A percentile compares a stretch with the other conserved stretches of the same genome.
Evolutionary conservation across 345 rosid species (phyloP).

Genomic region (Aquilaria sinensis): DNA sequence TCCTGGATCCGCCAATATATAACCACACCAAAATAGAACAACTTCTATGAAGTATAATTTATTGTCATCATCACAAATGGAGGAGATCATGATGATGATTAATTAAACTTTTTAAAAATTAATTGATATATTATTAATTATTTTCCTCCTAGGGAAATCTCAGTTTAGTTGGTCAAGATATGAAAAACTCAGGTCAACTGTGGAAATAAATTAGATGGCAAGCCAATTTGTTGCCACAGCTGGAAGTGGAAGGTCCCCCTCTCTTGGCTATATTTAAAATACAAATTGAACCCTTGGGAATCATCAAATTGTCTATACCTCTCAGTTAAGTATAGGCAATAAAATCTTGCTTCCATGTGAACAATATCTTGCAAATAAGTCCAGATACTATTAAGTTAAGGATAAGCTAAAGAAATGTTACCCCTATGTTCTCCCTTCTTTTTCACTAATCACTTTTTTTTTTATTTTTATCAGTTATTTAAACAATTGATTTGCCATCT

Average conservation of each 20-base stretch:
- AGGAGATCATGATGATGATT: too few relatives aligned
- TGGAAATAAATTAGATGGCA: constrained; percentile 21
- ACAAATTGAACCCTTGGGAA: constrained; percentile 19
- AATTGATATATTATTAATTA: too few relatives aligned
- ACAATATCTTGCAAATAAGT: constrained; percentile 13
- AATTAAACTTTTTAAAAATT: too few relatives aligned
- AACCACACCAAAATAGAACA: too few relatives aligned
- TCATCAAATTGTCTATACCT: constrained; percentile 23
- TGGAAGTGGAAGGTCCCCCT: constrained; percentile 30
- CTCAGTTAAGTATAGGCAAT: background rate
- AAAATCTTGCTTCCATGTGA: constrained; percentile 23
- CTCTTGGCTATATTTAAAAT: background rate
- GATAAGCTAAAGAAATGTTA: constrained; percentile 2
- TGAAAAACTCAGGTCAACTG: constrained; percentile 30
- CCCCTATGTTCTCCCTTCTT: background rate
- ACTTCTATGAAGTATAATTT: too few relatives aligned
- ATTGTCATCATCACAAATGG: too few relatives aligned
- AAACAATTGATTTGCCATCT: background rate
- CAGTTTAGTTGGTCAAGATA: constrained; percentile 37
- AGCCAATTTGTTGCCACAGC: constrained; percentile 22
- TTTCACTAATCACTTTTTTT: constrained; percentile 1
- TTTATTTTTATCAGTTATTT: background rate
- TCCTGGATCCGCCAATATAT: too few relatives aligned
- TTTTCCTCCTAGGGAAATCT: constrained; percentile 13
- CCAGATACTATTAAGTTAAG: constrained; percentile 13